Evolutionary conservation across 2,329 filamentous ascomycete genomes (phyloP), one percentile per base, ranked within the genome.

Genomic region (Paracorniculantispora psalliotae): DNA sequence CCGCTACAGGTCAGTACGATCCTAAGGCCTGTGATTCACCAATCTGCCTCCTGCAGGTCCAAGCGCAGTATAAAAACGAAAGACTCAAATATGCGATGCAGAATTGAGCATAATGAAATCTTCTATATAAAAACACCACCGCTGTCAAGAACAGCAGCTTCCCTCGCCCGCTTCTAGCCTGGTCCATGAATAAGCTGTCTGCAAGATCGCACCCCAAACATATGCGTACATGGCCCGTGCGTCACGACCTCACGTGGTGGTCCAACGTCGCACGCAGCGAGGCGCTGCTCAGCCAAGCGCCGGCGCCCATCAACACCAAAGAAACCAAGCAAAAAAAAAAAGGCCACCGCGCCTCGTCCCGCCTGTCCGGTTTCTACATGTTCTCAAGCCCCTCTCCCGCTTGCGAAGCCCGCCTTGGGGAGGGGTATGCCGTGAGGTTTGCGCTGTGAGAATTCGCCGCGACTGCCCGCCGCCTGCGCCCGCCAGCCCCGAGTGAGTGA

Each of bases 361-460:
- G 30, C 15, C 44, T 52, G 39, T 30, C 25, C 26, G 30, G 41
- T 48, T 55, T 59, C 51, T 30, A 15, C 25, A 37, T 33, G 26
- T 33, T 25, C 17, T 21, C 5, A 37, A 33, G 46, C 47, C 52
- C 52, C 51, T 60, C 52, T 56, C 57, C 63, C 57, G 49, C 59
- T 49, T 58, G 49, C 54, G 49, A 59, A 60, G 54, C 59, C 59
- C 65, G 64, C 63, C 30, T 57, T 63, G 67, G 67, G 66, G 65
- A 64, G 65, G 67, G 63, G 64, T 62, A 61, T 63, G 30, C 19
- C 17, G 57, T 48, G 49, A 48, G 10, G 47, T 49, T 23, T 25
- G 47, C 26, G 9, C 53, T 21, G 33, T 44, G 35, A 28, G 3
- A 6, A 9, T 8, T 9, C 28, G 46, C 13, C n/a, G 44, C 25